phyloP scores from a whole-genome alignment of 768 basidiomycete genomes.

The Boletus barrowsii region DNA sequence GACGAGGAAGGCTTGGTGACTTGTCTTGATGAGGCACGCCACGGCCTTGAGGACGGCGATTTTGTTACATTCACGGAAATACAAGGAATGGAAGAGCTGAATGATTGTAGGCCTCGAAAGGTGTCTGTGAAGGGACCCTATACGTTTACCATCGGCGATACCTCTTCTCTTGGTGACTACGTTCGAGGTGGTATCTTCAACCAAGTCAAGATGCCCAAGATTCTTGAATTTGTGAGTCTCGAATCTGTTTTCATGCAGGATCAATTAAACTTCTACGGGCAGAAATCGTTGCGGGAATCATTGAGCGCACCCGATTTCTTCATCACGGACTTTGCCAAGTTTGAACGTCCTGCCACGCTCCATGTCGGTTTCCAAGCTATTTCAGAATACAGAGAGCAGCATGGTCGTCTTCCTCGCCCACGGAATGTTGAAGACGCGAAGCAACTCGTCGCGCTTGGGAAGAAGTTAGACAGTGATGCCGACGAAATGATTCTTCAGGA shows the following conservation, averaged over 20 bases:
- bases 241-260: not conserved
- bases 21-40: slow-evolving; percentile 93
- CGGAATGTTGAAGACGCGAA: slow-evolving; percentile 80
- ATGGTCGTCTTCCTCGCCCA: slow-evolving; percentile 74
- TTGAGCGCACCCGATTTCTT: slow-evolving; percentile 79
- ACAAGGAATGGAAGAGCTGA: slow-evolving; percentile 90
- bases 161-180: slow-evolving; percentile 72
- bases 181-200: slow-evolving; percentile 90
- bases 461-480: slow-evolving; percentile 69
- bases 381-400: slow-evolving; percentile 64
- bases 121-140: slow-evolving; percentile 95
- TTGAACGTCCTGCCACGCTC: slow-evolving; percentile 85
- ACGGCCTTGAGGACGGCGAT: slow-evolving; percentile 98
- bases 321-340: slow-evolving; percentile 97
- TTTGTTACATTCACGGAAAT: slow-evolving; percentile 96
- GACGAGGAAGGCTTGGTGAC: slow-evolving; percentile 90
- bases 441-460: slow-evolving; percentile 68
- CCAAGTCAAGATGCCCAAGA: slow-evolving; percentile 99
- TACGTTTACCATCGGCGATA: slow-evolving; percentile 95
- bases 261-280: slow-evolving; percentile 3
- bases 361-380: slow-evolving; percentile 96
- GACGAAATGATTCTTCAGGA: slow-evolving; percentile 83
- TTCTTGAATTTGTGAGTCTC: slow-evolving; percentile 82
- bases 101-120: slow-evolving; percentile 89
- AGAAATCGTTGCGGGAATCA: slow-evolving; percentile 95